phyloP scores from a whole-genome alignment of 805 yeast species.

The Myxozyma udenii region DNA sequence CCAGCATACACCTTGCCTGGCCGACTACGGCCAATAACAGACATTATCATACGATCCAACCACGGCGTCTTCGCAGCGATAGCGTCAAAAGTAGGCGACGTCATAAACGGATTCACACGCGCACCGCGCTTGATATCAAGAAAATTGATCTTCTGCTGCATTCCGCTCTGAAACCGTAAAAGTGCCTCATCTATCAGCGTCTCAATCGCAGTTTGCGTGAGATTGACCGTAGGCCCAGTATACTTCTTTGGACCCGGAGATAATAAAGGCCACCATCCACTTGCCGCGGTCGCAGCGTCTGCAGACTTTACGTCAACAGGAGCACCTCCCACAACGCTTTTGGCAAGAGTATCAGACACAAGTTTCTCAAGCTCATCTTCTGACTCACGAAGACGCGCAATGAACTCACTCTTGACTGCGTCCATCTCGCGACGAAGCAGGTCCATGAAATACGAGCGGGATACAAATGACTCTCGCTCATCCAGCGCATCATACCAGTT shows the following conservation, averaged over 20 bases:
- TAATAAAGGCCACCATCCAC: background rate
- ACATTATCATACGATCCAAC: constrained; percentile 6
- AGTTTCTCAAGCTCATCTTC: constrained; percentile 7
- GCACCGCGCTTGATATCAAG: constrained; percentile 33
- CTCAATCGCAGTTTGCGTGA: constrained; percentile 28
- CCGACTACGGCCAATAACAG: background rate
- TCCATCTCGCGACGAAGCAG: constrained; percentile 21
- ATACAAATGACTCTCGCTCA: constrained; percentile 13
- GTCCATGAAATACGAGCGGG: constrained; percentile 19
- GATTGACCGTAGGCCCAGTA: constrained; percentile 1
- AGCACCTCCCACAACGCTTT: background rate
- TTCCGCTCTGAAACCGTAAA: constrained; percentile 12
- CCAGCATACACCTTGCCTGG: background rate
- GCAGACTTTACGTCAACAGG: background rate
- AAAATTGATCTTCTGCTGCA: constrained; percentile 20
- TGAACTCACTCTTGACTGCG: constrained; percentile 7
- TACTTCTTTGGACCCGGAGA: background rate
- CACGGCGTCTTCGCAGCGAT: background rate
- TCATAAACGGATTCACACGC: constrained; percentile 29
- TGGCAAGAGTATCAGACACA: constrained; percentile 2
- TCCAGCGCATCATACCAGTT: constrained; percentile 12
- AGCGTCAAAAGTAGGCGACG: constrained; percentile 31
- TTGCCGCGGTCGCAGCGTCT: background rate
- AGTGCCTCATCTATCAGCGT: constrained; percentile 23
- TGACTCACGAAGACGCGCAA: constrained; percentile 2